These are phyloP conservation scores for Breynia disticha DNA, from an alignment of 441 rosid species.

Conservation along the genomic window DNA sequence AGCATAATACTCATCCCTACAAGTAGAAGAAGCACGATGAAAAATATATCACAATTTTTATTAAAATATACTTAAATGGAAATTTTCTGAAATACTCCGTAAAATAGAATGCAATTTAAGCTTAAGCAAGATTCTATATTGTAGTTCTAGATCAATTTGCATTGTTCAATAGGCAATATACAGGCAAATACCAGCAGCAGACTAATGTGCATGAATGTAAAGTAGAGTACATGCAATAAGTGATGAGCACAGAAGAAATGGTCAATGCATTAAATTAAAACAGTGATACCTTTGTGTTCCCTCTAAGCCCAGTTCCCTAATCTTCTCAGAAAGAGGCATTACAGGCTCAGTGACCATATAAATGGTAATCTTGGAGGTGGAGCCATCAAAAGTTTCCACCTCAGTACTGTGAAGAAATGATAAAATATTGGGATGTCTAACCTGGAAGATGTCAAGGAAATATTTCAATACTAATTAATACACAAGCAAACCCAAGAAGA, in stretches of 20 bases:
- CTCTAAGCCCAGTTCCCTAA: conserved; percentile 83
- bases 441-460: conserved; percentile 39
- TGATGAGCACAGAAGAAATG: no score
- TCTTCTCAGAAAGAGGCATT: conserved; percentile 85
- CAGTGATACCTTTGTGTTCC: conserved; percentile 72
- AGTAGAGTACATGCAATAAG: no score
- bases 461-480: neutral
- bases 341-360: conserved; percentile 97
- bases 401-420: conserved; percentile 94
- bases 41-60: no score
- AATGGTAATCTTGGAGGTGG: conserved; percentile 60
- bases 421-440: conserved; percentile 92
- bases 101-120: no score
- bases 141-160: no score
- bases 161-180: no score
- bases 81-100: no score
- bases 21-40: conserved; percentile 12
- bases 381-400: conserved; percentile 66
- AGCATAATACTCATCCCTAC: conserved; percentile 92
- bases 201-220: no score
- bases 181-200: no score
- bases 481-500: neutral
- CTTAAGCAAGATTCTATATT: no score
- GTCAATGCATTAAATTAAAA: no score
- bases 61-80: no score